Evolutionary conservation across 768 basidiomycete genomes (phyloP).

Genomic region (Suillus alpinus): DNA sequence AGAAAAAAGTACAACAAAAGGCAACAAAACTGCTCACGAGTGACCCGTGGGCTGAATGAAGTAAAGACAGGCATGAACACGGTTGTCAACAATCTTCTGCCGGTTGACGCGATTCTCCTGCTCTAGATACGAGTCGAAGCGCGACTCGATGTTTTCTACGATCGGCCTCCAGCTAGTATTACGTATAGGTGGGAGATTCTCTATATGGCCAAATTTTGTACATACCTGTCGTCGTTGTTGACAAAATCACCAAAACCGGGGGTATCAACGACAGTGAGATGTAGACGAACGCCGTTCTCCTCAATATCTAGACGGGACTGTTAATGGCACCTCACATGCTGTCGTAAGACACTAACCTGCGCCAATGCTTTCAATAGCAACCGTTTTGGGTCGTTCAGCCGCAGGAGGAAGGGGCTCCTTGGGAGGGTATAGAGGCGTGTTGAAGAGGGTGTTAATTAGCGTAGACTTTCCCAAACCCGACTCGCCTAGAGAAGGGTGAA

Average conservation of each 20-base stretch:
- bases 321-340: neutral
- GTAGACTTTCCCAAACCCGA: constrained; percentile 99
- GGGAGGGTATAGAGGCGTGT: constrained; percentile 89
- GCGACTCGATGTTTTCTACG: constrained; percentile 95
- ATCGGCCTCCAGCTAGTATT: constrained; percentile 91
- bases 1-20: too few species aligned
- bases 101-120: constrained; percentile 99
- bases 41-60: constrained; percentile 99
- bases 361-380: constrained; percentile 97
- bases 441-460: constrained; percentile 97
- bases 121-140: constrained; percentile 96
- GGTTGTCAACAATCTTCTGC: constrained; percentile 90
- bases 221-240: constrained; percentile 96
- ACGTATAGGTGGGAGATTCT: constrained; percentile 18
- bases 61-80: constrained; percentile 97
- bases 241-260: constrained; percentile 99
- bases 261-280: constrained; percentile 98
- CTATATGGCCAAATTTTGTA: constrained; percentile 13
- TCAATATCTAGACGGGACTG: constrained; percentile 75
- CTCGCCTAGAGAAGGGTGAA: constrained; percentile 59
- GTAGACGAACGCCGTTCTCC: constrained; percentile 95
- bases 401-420: constrained; percentile 84
- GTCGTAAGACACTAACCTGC: constrained; percentile 64
- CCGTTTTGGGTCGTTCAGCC: constrained; percentile 86
- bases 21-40: constrained; percentile 57